Percentiles rank a stretch among this genome's conserved stretches.
phyloP scores from a whole-genome alignment of 208 protist genomes.

The Balamuthia mandrillaris region DNA sequence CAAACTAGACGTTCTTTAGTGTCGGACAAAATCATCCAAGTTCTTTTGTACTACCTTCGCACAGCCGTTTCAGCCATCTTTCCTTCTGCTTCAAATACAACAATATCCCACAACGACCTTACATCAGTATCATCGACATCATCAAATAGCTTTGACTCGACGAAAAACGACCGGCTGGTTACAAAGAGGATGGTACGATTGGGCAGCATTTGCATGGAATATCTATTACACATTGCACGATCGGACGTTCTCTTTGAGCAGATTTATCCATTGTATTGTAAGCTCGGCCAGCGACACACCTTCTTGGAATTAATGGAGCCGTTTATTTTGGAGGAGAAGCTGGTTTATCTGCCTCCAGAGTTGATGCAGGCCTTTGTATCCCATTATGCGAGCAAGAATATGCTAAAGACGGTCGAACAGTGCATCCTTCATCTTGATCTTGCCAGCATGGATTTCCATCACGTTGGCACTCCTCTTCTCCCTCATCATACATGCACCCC shows the following conservation, averaged over 20 bases:
- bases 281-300: background rate
- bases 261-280: constrained; percentile 54
- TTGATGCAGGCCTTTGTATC: constrained; percentile 54
- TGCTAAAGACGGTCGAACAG: constrained; percentile 47
- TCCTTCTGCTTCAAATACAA: background rate
- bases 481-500: background rate
- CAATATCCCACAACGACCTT: background rate
- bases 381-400: constrained; percentile 23
- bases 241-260: constrained; percentile 56
- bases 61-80: too few species aligned
- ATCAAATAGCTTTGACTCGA: too few species aligned
- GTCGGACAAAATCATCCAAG: constrained; percentile 47
- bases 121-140: too few species aligned
- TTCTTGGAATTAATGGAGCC: constrained; percentile 55
- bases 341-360: constrained; percentile 39
- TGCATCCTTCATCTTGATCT: constrained; percentile 55
- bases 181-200: constrained; percentile 19
- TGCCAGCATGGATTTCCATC: constrained; percentile 53
- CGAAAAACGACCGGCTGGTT: too few species aligned
- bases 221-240: constrained; percentile 42
- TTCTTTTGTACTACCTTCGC: constrained; percentile 43
- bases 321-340: constrained; percentile 37
- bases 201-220: constrained; percentile 44
- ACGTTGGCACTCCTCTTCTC: background rate
- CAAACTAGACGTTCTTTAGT: constrained; percentile 4